A percentile compares a stretch with the other conserved stretches of the same genome.
Evolutionary conservation across 2,329 filamentous ascomycete species (phyloP).

Genomic region (Aspergillus sp.): DNA sequence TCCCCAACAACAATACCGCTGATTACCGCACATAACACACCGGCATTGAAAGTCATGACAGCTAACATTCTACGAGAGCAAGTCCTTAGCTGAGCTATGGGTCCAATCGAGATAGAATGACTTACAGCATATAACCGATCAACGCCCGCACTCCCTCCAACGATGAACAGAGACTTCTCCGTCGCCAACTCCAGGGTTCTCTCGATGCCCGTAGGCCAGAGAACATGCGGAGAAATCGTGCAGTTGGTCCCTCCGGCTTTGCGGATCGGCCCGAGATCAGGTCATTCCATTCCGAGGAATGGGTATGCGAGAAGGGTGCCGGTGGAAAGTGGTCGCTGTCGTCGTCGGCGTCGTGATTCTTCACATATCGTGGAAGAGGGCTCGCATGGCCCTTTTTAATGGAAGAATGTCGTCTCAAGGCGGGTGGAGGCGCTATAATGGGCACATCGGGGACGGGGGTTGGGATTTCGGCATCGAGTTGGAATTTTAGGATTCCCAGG

Average conservation of each 20-base stretch:
- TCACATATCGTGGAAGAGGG: neutral
- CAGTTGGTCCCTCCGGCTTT: neutral
- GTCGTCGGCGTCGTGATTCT: neutral
- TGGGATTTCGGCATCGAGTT: neutral
- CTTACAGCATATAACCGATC: neutral
- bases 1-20: conserved; percentile 6
- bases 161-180: neutral
- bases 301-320: neutral
- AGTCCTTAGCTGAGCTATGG: neutral
- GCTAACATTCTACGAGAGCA: conserved; percentile 8
- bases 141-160: neutral
- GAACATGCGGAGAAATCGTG: neutral
- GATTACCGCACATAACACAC: conserved; percentile 7
- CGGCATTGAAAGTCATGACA: conserved; percentile 11
- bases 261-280: neutral
- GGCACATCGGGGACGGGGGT: neutral
- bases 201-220: neutral
- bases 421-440: neutral
- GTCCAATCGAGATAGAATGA: neutral
- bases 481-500: neutral
- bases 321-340: neutral
- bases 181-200: neutral
- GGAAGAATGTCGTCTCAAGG: neutral
- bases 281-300: neutral
- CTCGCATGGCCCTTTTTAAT: neutral